A percentile compares a stretch with the other conserved stretches of the same genome.
These are phyloP conservation scores for Syzygium malaccense DNA, from an alignment of 441 rosid genomes.

Conservation along the genomic window DNA sequence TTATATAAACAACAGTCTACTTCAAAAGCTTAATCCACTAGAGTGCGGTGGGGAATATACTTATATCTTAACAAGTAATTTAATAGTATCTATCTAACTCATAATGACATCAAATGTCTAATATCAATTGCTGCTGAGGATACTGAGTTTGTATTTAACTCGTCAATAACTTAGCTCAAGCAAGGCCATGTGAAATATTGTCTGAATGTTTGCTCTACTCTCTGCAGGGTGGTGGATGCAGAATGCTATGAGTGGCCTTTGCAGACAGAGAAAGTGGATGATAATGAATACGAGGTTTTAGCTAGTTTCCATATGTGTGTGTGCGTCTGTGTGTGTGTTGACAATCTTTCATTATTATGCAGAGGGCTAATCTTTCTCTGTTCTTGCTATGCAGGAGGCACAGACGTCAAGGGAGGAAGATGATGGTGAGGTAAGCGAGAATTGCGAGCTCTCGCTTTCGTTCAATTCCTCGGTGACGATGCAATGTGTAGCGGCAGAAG, in stretches of 20 bases:
- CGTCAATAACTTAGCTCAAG: background rate
- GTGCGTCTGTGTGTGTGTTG: fast-evolving
- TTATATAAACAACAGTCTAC: background rate
- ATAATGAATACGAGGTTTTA: background rate
- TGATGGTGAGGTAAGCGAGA: background rate
- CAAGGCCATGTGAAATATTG: background rate
- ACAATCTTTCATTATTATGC: background rate
- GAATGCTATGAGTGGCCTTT: background rate
- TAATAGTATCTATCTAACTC: background rate
- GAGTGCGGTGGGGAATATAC: background rate
- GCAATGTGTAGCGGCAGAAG: background rate
- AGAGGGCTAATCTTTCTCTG: background rate
- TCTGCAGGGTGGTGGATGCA: background rate
- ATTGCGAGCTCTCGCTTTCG: constrained; percentile 25
- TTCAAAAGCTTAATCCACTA: background rate
- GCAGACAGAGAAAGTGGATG: background rate
- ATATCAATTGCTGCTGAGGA: background rate
- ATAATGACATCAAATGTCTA: background rate
- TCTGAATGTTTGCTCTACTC: background rate
- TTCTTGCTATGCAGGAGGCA: constrained; percentile 4
- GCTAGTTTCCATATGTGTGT: background rate
- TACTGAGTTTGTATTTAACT: background rate
- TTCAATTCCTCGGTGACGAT: constrained; percentile 1
- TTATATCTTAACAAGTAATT: background rate
- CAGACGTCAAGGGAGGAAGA: background rate